These are phyloP conservation scores for Globisporangium sylvaticum DNA, from an alignment of 352 stramenopile species.

Conservation along the genomic window DNA sequence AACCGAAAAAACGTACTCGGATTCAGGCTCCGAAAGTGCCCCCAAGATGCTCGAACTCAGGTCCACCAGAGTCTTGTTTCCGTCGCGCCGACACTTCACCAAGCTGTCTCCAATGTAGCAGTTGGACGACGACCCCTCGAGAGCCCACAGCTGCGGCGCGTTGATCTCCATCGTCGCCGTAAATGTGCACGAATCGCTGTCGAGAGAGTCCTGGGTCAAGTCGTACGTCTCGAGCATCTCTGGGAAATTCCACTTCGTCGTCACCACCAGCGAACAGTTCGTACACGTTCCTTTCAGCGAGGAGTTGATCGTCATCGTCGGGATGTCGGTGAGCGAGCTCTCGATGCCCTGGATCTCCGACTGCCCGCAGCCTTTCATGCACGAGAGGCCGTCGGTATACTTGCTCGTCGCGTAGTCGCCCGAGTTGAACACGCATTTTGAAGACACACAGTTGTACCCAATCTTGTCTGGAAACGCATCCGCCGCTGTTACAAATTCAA, in stretches of 20 bases:
- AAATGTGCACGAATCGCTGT: constrained; percentile 38
- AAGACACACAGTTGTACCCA: constrained; percentile 43
- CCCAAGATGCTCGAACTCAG: constrained; percentile 34
- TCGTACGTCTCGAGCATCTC: constrained; percentile 63
- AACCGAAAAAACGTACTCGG: constrained; percentile 49
- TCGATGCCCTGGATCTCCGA: constrained; percentile 41
- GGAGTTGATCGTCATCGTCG: constrained; percentile 40
- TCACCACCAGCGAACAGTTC: constrained; percentile 56
- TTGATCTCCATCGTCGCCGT: constrained; percentile 41
- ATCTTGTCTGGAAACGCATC: constrained; percentile 31
- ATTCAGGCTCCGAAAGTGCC: constrained; percentile 32
- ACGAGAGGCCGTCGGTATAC: constrained; percentile 45
- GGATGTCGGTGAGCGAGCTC: constrained; percentile 44
- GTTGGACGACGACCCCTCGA: constrained; percentile 33
- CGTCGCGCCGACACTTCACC: constrained; percentile 42
- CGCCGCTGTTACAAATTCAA: constrained; percentile 10
- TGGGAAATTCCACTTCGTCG: constrained; percentile 70
- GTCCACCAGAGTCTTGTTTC: constrained; percentile 52
- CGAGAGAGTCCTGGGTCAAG: constrained; percentile 39
- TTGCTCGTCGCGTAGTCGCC: constrained; percentile 22
- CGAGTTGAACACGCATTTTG: constrained; percentile 44
- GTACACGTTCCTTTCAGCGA: constrained; percentile 66
- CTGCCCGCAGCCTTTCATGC: constrained; percentile 44
- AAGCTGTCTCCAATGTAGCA: constrained; percentile 29
- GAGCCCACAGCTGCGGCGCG: constrained; percentile 54